Evolutionary conservation across 169 alveolate species (phyloP).

Genomic region (Eimeria praecox): DNA sequence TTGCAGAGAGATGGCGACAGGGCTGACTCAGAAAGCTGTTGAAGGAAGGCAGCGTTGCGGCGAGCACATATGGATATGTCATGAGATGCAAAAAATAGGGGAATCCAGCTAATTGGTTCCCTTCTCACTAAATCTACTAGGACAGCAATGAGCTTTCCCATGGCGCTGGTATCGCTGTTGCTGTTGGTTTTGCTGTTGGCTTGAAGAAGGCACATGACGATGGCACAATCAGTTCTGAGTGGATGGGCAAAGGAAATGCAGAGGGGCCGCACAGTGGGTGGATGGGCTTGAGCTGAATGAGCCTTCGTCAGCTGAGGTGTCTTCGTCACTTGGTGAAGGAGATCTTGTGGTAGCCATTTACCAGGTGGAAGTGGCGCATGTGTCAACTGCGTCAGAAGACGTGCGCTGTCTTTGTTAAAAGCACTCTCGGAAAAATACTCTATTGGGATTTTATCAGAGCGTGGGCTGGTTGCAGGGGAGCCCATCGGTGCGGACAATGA

Average conservation of each 20-base stretch:
- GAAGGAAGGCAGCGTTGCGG: conserved; percentile 21
- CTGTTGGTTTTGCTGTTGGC: not conserved
- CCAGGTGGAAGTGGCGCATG: conserved; percentile 7
- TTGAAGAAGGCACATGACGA: no score
- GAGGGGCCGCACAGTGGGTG: conserved; percentile 22
- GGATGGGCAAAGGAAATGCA: conserved; percentile 1
- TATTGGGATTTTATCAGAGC: no score
- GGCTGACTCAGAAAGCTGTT: not conserved
- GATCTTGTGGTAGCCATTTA: conserved; percentile 5
- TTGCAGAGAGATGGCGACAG: not conserved
- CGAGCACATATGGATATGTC: not conserved
- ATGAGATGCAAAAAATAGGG: conserved; percentile 2
- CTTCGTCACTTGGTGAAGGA: not conserved
- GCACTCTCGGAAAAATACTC: no score
- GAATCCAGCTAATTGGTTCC: not conserved
- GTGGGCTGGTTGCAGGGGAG: no score
- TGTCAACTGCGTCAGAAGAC: no score
- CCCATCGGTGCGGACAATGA: no score
- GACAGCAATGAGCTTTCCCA: conserved; percentile 5
- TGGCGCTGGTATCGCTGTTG: not conserved
- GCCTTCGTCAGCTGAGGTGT: not conserved
- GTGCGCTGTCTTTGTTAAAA: no score
- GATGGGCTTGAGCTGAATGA: no score
- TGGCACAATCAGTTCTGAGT: not conserved
- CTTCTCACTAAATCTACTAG: not conserved